Base-by-base conservation (phyloP, 257 asterid species). In the Ballota nigra region DNA sequence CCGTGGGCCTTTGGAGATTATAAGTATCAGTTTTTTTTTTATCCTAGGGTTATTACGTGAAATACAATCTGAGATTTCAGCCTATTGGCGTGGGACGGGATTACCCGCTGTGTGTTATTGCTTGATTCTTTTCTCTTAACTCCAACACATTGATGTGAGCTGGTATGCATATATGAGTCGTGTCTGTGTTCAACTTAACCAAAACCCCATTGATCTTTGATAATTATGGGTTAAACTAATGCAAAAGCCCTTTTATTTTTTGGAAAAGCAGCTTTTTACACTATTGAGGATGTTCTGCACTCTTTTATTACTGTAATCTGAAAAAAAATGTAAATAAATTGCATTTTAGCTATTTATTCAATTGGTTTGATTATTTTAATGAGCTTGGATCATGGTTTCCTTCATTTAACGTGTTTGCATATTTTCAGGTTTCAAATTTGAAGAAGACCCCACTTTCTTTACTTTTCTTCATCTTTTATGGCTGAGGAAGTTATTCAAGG, bases 361-460 rank as follows among this genome's bases (percentile, higher is more conserved):
- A n/a, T n/a, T n/a, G n/a, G n/a, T n/a, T n/a, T n/a, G n/a, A n/a
- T n/a, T n/a, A n/a, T n/a, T n/a, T n/a, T n/a, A n/a, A n/a, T 41
- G 19, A 31, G 13, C 15, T 0, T 33, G 18, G 52, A 1, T 26
- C 56, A 8, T 57, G 57, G 36, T 33, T 57, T 47, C 4, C 45
- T 15, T 78, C 19, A 43, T 43, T 57, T 60, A 22, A 34, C 12
- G 10, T 22, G 49, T 6, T 69, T 41, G n/a, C 55, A 47, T 52
- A 67, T 56, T 61, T 0, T 55, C 84, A 83, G 92, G 84, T 77
- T 22, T 73, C 82, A 15, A 80, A 68, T 45, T 74, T 75, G 69
- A 79, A 76, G 77, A 72, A 33, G 72, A 58, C 80, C 40, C 81
- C 89, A 24, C 75, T 87, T 26, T 83, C 88, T 9, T 83, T 84